These are phyloP conservation scores for Cucurbitaria berberidis DNA, from an alignment of 2,329 filamentous ascomycete species.

Conservation along the genomic window DNA sequence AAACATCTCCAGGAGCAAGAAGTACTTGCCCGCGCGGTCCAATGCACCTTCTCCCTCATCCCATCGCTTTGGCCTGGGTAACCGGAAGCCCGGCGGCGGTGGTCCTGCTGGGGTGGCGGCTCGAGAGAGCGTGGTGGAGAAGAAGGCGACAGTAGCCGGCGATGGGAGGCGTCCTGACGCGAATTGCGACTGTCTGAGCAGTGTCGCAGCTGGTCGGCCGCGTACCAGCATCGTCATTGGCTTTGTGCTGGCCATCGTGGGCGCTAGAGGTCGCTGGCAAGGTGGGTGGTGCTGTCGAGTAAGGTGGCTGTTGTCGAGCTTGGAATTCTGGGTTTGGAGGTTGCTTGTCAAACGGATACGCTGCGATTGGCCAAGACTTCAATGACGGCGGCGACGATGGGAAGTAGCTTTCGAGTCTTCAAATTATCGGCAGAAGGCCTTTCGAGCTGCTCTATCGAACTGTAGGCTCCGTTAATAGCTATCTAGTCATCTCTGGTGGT, in stretches of 20 bases:
- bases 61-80: conserved; percentile 76
- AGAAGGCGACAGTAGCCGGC: conserved; percentile 61
- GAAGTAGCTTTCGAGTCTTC: conserved; percentile 16
- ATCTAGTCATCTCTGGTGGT: conserved; percentile 1
- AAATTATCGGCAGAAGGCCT: neutral
- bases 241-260: conserved; percentile 56
- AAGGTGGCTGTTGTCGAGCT: conserved; percentile 29
- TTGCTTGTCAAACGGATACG: conserved; percentile 26
- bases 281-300: conserved; percentile 29
- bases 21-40: conserved; percentile 89
- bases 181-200: conserved; percentile 45
- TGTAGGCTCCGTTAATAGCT: neutral
- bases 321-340: conserved; percentile 28
- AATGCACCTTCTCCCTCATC: conserved; percentile 79
- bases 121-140: conserved; percentile 68
- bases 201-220: conserved; percentile 49
- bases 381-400: conserved; percentile 27
- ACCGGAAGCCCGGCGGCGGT: conserved; percentile 80
- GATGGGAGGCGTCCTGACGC: conserved; percentile 45
- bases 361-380: conserved; percentile 40
- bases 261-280: conserved; percentile 36
- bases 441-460: neutral
- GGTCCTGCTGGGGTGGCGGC: conserved; percentile 74
- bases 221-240: conserved; percentile 57
- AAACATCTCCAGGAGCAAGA: conserved; percentile 93